Base-by-base conservation (phyloP, 2,329 filamentous ascomycete genomes). In the Ceratocystis eucalypticola region DNA sequence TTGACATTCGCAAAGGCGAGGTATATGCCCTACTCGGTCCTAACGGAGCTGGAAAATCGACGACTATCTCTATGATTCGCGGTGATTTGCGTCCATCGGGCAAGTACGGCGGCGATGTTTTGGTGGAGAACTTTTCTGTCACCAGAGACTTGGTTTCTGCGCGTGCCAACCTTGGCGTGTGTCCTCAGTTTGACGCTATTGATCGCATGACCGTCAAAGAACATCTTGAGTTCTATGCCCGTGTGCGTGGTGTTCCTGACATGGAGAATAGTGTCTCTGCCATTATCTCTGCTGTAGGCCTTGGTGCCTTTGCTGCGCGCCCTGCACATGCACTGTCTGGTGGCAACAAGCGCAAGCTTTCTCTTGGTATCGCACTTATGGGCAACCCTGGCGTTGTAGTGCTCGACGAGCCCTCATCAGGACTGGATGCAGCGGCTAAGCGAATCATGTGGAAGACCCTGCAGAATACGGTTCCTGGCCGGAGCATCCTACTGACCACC, bases 301-400 rank as follows among this genome's bases (percentile, higher is more conserved):
- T 96, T 0, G 76, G 80, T 5, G 80, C 82, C 0, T 96, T 91
- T 76, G 78, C 83, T 2, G 80, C 84, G 6, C 84, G 91, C 30
- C 90, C 93, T 82, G 92, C 89, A 0, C 81, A 83, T 65, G 88
- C 88, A 59, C 81, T 96, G 0, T 93, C 88, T 0, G 92, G 93
- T 7, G 93, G 93, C 37, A 96, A 96, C 77, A 95, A 95, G 77
- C 82, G 92, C n/a, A 97, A 96, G 75, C 79, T 97, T 0, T 90
- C 85, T 20, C 81, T 96, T 0, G 92, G 88, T 2, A 96, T 96
- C 66, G 92, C 93, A 0, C 78, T 97, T 1, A 96, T 96, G 82
- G 93, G 92, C 3, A 96, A 96, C 71, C 92, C 92, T 0, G 84
- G 86, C 0, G 91, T 96, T 0, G 78, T 97, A 0, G 80, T 96